phyloP scores from a whole-genome alignment of 345 rosid species.

The Citrus maxima region DNA sequence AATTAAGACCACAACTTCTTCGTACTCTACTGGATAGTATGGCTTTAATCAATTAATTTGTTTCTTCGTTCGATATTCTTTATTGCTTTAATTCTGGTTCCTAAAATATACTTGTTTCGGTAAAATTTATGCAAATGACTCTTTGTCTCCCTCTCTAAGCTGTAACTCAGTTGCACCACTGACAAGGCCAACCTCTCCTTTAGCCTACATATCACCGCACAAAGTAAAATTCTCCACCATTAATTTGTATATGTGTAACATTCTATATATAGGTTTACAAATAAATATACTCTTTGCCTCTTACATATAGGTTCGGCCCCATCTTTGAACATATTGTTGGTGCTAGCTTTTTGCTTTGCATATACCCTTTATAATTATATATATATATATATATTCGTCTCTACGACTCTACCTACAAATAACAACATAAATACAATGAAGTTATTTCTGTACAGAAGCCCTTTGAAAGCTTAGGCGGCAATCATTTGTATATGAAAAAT shows the following conservation, averaged over 20 bases:
- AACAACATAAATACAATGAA: conserved; percentile 3
- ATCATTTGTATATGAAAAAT: conserved; percentile 12
- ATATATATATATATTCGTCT: not conserved
- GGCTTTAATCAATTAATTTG: not conserved
- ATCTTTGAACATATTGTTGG: conserved; percentile 15
- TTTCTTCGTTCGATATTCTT: not conserved
- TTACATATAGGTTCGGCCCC: too few relatives aligned
- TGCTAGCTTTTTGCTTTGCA: conserved; percentile 13
- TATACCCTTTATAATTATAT: not conserved
- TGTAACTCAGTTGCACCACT: not conserved
- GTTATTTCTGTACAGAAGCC: not conserved
- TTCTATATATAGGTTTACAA: conserved; percentile 11
- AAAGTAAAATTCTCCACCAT: conserved; percentile 13
- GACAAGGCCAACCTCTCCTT: not conserved
- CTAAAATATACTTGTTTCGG: not conserved
- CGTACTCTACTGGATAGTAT: not conserved
- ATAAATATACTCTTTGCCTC: not conserved
- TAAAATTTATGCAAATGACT: not conserved
- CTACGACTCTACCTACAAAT: not conserved
- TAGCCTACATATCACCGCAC: conserved; percentile 18
- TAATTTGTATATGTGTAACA: conserved; percentile 1
- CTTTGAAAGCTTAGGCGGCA: not conserved
- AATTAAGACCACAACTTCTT: not conserved
- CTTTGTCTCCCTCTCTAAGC: not conserved
- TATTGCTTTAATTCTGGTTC: not conserved